These are phyloP conservation scores for Curvularia sp. DNA, from an alignment of 2,329 filamentous ascomycete species.

Conservation along the genomic window DNA sequence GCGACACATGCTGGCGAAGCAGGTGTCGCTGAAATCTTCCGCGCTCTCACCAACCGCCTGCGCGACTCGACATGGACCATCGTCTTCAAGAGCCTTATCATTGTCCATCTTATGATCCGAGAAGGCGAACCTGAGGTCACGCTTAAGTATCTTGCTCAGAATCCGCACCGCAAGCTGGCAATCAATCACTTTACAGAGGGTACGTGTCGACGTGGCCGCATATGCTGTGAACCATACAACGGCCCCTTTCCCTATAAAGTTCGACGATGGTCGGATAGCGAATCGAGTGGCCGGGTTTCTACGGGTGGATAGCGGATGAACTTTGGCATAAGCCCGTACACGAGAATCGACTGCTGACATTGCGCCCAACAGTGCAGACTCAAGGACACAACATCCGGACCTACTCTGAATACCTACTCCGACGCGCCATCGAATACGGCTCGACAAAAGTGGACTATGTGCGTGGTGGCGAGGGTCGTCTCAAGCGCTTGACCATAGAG, in stretches of 20 bases:
- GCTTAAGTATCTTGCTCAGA: constrained; percentile 80
- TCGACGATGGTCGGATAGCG: constrained; percentile 4
- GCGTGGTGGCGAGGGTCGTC: constrained; percentile 76
- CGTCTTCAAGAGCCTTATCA: constrained; percentile 96
- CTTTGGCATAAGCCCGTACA: neutral
- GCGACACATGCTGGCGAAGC: constrained; percentile 94
- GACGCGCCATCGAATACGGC: constrained; percentile 81
- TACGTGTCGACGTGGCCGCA: constrained; percentile 56
- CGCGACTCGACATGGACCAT: constrained; percentile 99
- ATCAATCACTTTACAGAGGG: constrained; percentile 93
- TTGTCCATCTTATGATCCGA: constrained; percentile 95
- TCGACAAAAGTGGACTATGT: constrained; percentile 92
- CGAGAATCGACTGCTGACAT: constrained; percentile 46
- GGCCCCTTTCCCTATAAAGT: constrained; percentile 6
- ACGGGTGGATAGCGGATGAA: neutral
- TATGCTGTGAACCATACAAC: neutral
- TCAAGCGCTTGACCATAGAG: constrained; percentile 86
- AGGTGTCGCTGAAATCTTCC: constrained; percentile 94
- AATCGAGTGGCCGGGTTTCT: neutral
- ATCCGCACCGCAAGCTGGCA: constrained; percentile 77
- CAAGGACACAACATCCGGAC: constrained; percentile 94
- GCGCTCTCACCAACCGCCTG: constrained; percentile 84
- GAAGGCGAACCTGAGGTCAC: constrained; percentile 92
- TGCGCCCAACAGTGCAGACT: constrained; percentile 76
- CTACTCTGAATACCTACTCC: constrained; percentile 85